A percentile compares a stretch with the other conserved stretches of the same genome.
phyloP scores from a whole-genome alignment of 2,329 filamentous ascomycete genomes.

The Exserohilum turcica region DNA sequence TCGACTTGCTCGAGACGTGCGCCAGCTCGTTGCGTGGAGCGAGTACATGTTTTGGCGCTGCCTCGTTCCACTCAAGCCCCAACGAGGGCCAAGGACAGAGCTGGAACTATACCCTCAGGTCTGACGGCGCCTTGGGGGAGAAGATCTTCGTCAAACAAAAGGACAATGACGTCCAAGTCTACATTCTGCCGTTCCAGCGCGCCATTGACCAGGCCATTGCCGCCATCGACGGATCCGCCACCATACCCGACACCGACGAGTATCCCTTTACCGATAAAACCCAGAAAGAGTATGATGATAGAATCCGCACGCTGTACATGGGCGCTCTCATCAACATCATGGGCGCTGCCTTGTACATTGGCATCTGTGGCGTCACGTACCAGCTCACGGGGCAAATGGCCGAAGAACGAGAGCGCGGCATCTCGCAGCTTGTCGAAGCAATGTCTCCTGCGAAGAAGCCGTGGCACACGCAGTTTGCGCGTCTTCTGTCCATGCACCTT shows the following conservation, averaged over 20 bases:
- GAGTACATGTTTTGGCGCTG: conserved; percentile 73
- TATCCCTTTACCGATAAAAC: conserved; percentile 79
- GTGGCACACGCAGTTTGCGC: conserved; percentile 78
- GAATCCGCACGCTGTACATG: conserved; percentile 74
- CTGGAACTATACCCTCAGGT: conserved; percentile 88
- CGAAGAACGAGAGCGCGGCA: conserved; percentile 81
- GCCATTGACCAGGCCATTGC: conserved; percentile 78
- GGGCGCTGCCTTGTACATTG: conserved; percentile 78
- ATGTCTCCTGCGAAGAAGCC: conserved; percentile 80
- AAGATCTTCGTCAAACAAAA: conserved; percentile 68
- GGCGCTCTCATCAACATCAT: conserved; percentile 74
- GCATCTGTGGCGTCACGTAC: conserved; percentile 80
- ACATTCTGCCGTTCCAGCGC: conserved; percentile 77
- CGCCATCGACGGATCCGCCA: conserved; percentile 53
- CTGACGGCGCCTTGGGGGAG: conserved; percentile 71
- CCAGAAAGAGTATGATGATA: conserved; percentile 66
- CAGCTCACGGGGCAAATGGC: conserved; percentile 87
- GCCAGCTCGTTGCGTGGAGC: conserved; percentile 63
- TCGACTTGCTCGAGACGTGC: conserved; percentile 67
- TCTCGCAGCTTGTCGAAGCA: conserved; percentile 85
- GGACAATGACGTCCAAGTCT: conserved; percentile 77
- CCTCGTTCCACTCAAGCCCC: conserved; percentile 77
- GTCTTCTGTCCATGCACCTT: conserved; percentile 79
- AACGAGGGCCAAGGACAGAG: conserved; percentile 66
- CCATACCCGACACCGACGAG: conserved; percentile 58